Base-by-base conservation (phyloP, 1,284 basidiomycete species). In the Wolfiporia cocos region DNA sequence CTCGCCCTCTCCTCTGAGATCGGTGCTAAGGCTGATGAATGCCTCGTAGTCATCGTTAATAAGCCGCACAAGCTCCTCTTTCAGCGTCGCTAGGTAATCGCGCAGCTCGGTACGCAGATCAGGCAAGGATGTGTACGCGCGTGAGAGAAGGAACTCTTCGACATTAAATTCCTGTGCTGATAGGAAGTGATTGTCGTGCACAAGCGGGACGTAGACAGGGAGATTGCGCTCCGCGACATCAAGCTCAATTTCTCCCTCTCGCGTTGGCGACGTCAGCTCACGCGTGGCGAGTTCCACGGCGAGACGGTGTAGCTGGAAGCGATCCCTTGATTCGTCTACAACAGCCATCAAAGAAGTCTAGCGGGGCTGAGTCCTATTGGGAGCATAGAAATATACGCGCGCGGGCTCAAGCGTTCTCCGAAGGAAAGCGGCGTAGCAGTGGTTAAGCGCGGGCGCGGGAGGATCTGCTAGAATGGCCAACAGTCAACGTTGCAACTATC, bases 31-130 rank as follows among this genome's bases (percentile, higher is more conserved):
- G 52, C 88, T 92, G 51, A 99, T 96, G 62, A 98, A 98, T 34
- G 93, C 93, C 62, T 93, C 92, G 63, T 98, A 98, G 65, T 98
- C 94, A 56, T 93, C 86, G 62, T 99, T 97, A 63, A 99, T 97
- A 58, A 98, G 80, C 57, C 82, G 83, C 22, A 97, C 91, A 22
- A 99, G 76, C 60, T 96, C 92, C 59, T 93, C 88, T 57, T 94
- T 92, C 52, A 99, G 67, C 12, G 75, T 71, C 1, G 78, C 77
- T 44, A 92, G 73, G 63, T 97, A 97, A 44, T 86, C 82, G 22
- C 92, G 77, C 12, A 99, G 72, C 59, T 99, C 93, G 14, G 77
- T 67, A 41, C 92, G 83, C 28, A 97, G 71, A 61, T 95, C 92
- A 34, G 86, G 83, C 11, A 96, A 74, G 9, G 92, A 88, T 0